Conservation (phyloP, 2,329 filamentous ascomycete species). For the Fusarium sp. region DNA sequence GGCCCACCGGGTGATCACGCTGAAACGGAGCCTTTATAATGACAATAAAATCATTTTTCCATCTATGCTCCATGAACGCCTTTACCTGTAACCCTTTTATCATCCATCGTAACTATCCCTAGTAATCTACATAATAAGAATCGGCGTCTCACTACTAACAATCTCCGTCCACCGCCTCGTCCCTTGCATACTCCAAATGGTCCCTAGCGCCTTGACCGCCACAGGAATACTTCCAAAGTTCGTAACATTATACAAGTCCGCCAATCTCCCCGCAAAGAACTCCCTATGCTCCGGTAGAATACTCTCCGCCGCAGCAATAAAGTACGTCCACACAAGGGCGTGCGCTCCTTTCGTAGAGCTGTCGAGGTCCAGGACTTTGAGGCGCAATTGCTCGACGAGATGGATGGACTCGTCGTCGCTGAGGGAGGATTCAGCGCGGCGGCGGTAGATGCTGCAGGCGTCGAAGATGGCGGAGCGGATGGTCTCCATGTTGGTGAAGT, state of each 20-base stretch:
- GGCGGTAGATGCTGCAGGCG: conserved; percentile 43
- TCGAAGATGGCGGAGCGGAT: conserved; percentile 42
- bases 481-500: conserved; percentile 27
- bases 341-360: conserved; percentile 48
- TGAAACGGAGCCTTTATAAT: accelerated
- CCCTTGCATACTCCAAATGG: conserved; percentile 48
- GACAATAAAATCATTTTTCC: background rate
- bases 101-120: no score
- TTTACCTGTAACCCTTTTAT: background rate
- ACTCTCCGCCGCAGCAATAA: conserved; percentile 54
- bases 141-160: conserved; percentile 41
- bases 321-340: conserved; percentile 54
- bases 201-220: conserved; percentile 47
- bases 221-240: conserved; percentile 52
- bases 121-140: conserved; percentile 43
- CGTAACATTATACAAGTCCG: conserved; percentile 46
- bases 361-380: conserved; percentile 44
- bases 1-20: accelerated
- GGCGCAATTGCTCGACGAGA: conserved; percentile 47
- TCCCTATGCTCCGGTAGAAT: conserved; percentile 47
- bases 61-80: background rate
- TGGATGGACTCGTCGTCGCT: conserved; percentile 39
- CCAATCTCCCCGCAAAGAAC: conserved; percentile 49
- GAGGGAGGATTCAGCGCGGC: conserved; percentile 37
- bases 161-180: conserved; percentile 45